phyloP scores from a whole-genome alignment of 73 alveolate genomes.

The Paramecium caudatum region DNA sequence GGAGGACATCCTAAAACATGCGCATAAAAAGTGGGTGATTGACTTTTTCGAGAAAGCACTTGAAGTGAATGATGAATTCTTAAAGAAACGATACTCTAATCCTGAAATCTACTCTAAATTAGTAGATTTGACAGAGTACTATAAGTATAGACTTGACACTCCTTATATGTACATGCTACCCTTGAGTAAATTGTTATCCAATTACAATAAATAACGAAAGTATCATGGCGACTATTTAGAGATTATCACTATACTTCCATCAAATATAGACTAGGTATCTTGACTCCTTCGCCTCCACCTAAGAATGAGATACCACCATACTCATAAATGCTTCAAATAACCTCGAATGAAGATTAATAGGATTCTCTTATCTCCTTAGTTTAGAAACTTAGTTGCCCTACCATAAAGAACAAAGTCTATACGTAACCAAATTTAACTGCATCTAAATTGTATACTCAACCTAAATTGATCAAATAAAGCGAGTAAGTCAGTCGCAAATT shows the following conservation, averaged over 20 bases:
- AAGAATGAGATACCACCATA: too few relatives aligned
- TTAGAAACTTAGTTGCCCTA: too few relatives aligned
- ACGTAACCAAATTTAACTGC: constrained; percentile 13
- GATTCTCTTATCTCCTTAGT: too few relatives aligned
- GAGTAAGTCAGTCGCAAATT: neutral
- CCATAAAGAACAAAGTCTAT: neutral
- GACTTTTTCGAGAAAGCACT: constrained; percentile 9
- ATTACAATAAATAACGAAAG: constrained; percentile 33
- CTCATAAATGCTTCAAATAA: too few relatives aligned
- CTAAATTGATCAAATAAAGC: neutral
- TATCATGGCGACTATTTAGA: constrained; percentile 33
- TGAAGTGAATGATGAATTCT: neutral
- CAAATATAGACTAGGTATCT: constrained; percentile 9
- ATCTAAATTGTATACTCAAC: neutral
- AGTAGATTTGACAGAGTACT: constrained; percentile 27
- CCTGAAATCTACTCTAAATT: constrained; percentile 18
- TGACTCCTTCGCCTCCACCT: neutral
- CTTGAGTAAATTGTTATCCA: neutral
- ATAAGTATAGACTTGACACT: constrained; percentile 44
- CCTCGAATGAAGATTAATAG: too few relatives aligned
- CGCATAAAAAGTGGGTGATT: constrained; percentile 51
- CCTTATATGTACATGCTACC: constrained; percentile 58
- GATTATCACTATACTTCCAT: neutral
- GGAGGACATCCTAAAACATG: constrained; percentile 16
- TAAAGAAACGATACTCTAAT: neutral